Percentiles rank a stretch among this genome's conserved stretches.
phyloP scores from a whole-genome alignment of 805 yeast genomes.

The Ogataea trehalophila region DNA sequence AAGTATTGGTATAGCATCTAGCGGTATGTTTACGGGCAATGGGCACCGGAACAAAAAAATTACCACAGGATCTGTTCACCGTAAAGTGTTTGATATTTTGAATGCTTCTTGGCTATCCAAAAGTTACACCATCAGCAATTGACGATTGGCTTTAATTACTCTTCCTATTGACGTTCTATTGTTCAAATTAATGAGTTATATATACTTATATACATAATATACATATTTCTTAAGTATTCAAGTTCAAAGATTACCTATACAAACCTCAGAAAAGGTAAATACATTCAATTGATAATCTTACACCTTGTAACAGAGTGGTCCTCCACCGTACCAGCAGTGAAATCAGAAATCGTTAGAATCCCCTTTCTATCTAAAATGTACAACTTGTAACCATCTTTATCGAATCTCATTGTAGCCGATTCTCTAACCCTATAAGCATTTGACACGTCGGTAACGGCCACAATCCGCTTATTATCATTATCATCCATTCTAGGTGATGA shows the following conservation, averaged over 20 bases:
- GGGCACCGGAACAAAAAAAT: constrained; percentile 13
- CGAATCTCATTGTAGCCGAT: constrained; percentile 74
- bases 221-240: too few species aligned
- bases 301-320: constrained; percentile 63
- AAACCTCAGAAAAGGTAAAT: not conserved
- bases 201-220: not conserved
- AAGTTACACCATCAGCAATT: constrained; percentile 11
- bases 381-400: constrained; percentile 76
- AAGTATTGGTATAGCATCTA: not conserved
- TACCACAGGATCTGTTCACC: constrained; percentile 24
- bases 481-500: constrained; percentile 54
- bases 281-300: constrained; percentile 42
- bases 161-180: not conserved
- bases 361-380: constrained; percentile 82
- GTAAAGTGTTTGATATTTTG: constrained; percentile 28
- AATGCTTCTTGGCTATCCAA: constrained; percentile 15
- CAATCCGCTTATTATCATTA: constrained; percentile 53
- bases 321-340: constrained; percentile 79
- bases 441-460: constrained; percentile 71
- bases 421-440: constrained; percentile 68
- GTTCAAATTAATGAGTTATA: not conserved
- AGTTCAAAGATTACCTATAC: too few species aligned
- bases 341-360: constrained; percentile 71
- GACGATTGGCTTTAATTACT: not conserved
- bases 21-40: not conserved